phyloP scores from a whole-genome alignment of 306 rosid species.

The Macrotyloma uniflorum region DNA sequence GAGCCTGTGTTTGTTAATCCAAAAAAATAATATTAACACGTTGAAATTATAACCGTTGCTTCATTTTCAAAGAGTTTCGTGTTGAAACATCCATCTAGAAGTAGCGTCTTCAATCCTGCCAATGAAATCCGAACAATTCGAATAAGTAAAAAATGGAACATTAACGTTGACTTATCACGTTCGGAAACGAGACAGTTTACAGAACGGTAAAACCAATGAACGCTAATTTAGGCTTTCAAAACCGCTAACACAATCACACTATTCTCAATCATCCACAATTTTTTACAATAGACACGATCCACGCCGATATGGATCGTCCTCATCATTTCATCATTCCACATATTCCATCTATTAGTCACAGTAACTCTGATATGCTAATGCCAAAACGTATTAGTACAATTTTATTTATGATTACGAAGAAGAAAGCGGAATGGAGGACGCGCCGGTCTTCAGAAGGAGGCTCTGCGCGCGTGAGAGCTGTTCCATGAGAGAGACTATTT shows the following conservation, averaged over 20 bases:
- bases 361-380: neutral
- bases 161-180: neutral
- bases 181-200: neutral
- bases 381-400: neutral
- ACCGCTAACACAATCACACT: neutral
- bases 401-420: neutral
- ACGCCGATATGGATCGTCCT: constrained; percentile 14
- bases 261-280: constrained; percentile 3
- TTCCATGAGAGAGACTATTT: constrained; percentile 56
- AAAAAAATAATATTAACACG: neutral
- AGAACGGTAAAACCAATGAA: neutral
- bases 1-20: neutral
- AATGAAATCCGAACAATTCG: neutral
- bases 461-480: constrained; percentile 72
- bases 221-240: neutral
- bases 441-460: constrained; percentile 39
- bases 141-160: neutral
- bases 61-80: neutral
- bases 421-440: constrained; percentile 40
- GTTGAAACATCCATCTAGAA: neutral
- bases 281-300: constrained; percentile 33
- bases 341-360: neutral
- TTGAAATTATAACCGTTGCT: constrained; percentile 1
- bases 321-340: neutral
- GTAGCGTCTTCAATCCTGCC: neutral